Conservation (phyloP, 345 rosid genomes). For the Populus euphratica region DNA sequence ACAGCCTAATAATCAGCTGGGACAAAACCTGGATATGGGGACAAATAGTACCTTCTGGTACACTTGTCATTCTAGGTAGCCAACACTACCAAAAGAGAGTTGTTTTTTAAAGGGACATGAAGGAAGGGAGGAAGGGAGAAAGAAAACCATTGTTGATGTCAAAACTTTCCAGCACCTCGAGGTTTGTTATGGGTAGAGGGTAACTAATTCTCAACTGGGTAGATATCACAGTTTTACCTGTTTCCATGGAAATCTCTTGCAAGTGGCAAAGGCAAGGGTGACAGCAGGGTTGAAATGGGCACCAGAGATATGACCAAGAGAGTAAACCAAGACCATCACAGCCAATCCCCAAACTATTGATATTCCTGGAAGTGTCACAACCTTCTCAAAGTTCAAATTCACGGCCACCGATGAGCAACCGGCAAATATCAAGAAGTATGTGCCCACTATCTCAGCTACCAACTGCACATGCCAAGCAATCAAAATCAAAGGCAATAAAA, state of each 20-base stretch:
- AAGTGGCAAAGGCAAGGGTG: slow-evolving; percentile 83
- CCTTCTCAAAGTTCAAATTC: slow-evolving; percentile 54
- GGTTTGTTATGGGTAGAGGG: neutral
- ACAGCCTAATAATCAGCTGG: neutral
- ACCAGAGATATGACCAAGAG: slow-evolving; percentile 93
- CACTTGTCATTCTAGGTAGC: neutral
- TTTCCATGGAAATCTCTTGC: slow-evolving; percentile 75
- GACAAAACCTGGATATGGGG: neutral
- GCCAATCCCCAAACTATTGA: slow-evolving; percentile 85
- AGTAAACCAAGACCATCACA: slow-evolving; percentile 76
- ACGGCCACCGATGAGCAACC: slow-evolving; percentile 81
- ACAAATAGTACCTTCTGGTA: neutral
- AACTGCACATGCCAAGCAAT: slow-evolving; percentile 34
- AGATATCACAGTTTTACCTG: slow-evolving; percentile 37
- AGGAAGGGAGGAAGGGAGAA: too few relatives aligned
- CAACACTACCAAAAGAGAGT: neutral
- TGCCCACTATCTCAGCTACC: slow-evolving; percentile 73
- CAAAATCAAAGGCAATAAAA: neutral
- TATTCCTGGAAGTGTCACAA: slow-evolving; percentile 70
- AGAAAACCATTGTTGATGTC: neutral
- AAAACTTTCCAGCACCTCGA: neutral
- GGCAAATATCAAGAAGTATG: slow-evolving; percentile 86
- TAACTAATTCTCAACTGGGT: neutral
- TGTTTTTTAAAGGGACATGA: neutral
- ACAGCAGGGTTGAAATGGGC: slow-evolving; percentile 97